A percentile compares a stretch with the other conserved stretches of the same genome.
phyloP scores from a whole-genome alignment of 768 basidiomycete species.

The Psilocybe azurescens region DNA sequence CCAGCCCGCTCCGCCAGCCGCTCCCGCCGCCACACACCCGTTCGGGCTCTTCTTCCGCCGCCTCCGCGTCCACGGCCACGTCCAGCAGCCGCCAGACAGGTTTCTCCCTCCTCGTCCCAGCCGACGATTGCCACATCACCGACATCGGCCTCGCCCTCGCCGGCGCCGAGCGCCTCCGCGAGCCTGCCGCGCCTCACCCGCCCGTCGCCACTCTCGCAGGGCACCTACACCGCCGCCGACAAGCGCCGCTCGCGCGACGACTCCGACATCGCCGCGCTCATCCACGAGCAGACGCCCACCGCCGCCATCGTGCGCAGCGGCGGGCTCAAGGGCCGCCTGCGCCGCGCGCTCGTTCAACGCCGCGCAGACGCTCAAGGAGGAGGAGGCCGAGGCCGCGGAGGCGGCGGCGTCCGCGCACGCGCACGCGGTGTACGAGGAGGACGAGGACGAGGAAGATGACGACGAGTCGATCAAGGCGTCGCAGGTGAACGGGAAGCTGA shows the following conservation, averaged over 20 bases:
- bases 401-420: conserved; percentile 11
- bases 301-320: conserved; percentile 54
- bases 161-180: conserved; percentile 32
- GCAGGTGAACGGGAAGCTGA: conserved; percentile 36
- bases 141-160: conserved; percentile 40
- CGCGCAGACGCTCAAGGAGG: conserved; percentile 55
- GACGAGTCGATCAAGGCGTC: conserved; percentile 56
- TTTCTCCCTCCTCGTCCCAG: conserved; percentile 26
- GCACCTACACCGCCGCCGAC: conserved; percentile 64
- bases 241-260: conserved; percentile 82
- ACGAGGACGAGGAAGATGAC: conserved; percentile 43
- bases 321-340: conserved; percentile 75
- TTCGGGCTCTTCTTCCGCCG: conserved; percentile 48
- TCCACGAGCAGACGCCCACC: conserved; percentile 43
- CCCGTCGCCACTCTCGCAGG: conserved; percentile 77
- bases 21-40: conserved; percentile 20
- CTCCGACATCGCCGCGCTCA: conserved; percentile 66
- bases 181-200: conserved; percentile 45
- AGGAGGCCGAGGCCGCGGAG: conserved; percentile 36
- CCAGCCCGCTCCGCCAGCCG: conserved; percentile 23
- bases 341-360: conserved; percentile 72
- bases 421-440: conserved; percentile 20
- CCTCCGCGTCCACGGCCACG: conserved; percentile 44
- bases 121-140: conserved; percentile 39
- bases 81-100: conserved; percentile 24